phyloP scores from a whole-genome alignment of 805 yeast species.

The Yarrowia hollandica region DNA sequence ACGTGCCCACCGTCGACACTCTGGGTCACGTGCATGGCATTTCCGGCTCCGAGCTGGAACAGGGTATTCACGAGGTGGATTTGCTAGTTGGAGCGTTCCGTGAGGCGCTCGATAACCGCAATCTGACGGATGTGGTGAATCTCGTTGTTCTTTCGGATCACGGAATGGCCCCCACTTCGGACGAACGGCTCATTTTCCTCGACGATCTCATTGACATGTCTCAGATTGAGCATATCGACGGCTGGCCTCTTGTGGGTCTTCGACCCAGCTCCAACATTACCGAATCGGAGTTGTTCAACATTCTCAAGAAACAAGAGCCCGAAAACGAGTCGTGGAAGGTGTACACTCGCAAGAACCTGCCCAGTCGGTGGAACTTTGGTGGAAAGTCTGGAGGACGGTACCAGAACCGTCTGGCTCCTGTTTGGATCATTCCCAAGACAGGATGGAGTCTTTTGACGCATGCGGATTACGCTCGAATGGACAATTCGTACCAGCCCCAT shows the following conservation, averaged over 20 bases:
- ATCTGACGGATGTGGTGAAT: slow-evolving; percentile 66
- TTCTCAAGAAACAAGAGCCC: slow-evolving; percentile 32
- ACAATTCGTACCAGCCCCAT: slow-evolving; percentile 52
- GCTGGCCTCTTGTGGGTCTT: slow-evolving; percentile 84
- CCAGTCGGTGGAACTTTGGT: slow-evolving; percentile 58
- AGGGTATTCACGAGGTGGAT: slow-evolving; percentile 66
- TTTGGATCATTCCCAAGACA: slow-evolving; percentile 80
- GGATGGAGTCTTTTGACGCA: slow-evolving; percentile 75
- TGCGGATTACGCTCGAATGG: slow-evolving; percentile 52
- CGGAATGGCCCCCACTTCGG: slow-evolving; percentile 88
- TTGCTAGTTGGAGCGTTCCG: slow-evolving; percentile 54
- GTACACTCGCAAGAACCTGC: slow-evolving; percentile 57
- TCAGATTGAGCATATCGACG: slow-evolving; percentile 64
- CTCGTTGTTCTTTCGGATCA: slow-evolving; percentile 83
- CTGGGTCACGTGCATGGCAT: slow-evolving; percentile 75
- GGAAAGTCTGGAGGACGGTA: slow-evolving; percentile 44
- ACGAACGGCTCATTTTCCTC: slow-evolving; percentile 63
- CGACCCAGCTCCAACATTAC: slow-evolving; percentile 52
- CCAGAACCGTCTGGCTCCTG: slow-evolving; percentile 70
- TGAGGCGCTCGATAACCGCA: slow-evolving; percentile 52
- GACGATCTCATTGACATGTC: slow-evolving; percentile 66
- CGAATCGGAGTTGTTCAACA: slow-evolving; percentile 48
- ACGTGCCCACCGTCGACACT: slow-evolving; percentile 81
- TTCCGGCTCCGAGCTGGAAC: slow-evolving; percentile 55
- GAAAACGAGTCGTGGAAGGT: slow-evolving; percentile 46